A percentile compares a stretch with the other conserved stretches of the same genome.
phyloP scores from a whole-genome alignment of 805 yeast species.

The Komagataella pseudopastoris region DNA sequence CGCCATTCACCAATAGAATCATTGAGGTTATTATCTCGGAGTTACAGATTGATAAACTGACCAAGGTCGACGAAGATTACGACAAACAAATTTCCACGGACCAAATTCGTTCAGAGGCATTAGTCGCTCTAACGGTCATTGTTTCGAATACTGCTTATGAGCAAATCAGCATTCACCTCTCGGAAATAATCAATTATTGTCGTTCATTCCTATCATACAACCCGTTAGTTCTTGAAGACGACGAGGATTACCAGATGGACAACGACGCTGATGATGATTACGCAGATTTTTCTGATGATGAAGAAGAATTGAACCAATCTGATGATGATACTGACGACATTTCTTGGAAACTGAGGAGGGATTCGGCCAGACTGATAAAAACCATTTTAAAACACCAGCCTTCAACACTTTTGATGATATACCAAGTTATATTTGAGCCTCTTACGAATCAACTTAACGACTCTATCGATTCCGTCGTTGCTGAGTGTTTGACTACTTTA shows the following conservation, averaged over 20 bases:
- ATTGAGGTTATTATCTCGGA: not conserved
- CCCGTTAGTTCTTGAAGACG: slow-evolving; percentile 14
- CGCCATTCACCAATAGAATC: not conserved
- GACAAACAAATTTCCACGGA: slow-evolving; percentile 9
- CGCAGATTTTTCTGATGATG: slow-evolving; percentile 12
- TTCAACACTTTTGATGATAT: not conserved
- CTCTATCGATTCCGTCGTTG: not conserved
- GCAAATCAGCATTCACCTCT: not conserved
- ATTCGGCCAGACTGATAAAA: slow-evolving; percentile 29
- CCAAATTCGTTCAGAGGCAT: slow-evolving; percentile 7
- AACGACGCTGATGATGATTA: slow-evolving; percentile 8
- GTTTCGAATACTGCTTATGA: not conserved
- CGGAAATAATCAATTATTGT: not conserved
- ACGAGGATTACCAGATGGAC: slow-evolving; percentile 14
- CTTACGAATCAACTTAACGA: not conserved
- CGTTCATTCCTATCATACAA: not conserved
- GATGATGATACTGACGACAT: slow-evolving; percentile 17
- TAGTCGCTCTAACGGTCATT: not conserved
- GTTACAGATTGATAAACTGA: slow-evolving; percentile 7
- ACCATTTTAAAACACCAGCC: slow-evolving; percentile 26
- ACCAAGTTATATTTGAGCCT: not conserved
- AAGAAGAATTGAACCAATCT: slow-evolving; percentile 12
- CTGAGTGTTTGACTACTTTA: slow-evolving; percentile 25
- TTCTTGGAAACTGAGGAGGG: slow-evolving; percentile 52
- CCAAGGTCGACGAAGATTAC: slow-evolving; percentile 9